Percentiles rank a stretch among this genome's conserved stretches.
Conservation (phyloP, 2,329 filamentous ascomycete species). For the Ustulina deusta region DNA sequence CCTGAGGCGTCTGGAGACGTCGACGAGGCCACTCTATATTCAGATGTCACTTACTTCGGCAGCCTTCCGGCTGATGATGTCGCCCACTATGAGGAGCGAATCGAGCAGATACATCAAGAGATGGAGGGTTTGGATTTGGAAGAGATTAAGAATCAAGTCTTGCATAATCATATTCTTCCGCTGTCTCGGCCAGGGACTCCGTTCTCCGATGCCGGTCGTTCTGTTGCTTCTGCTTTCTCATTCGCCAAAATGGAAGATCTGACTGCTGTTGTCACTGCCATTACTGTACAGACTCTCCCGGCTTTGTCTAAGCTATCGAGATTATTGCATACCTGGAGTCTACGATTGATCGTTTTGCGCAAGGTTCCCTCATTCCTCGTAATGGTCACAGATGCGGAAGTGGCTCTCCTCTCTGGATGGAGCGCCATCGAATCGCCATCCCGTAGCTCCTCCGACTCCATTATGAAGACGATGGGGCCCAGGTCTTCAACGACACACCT, state of each 20-base stretch:
- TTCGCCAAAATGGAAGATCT: slow-evolving; percentile 87
- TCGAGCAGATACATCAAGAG: slow-evolving; percentile 78
- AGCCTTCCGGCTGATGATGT: slow-evolving; percentile 76
- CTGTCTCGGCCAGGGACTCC: slow-evolving; percentile 65
- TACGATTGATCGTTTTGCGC: slow-evolving; percentile 79
- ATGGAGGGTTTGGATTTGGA: slow-evolving; percentile 81
- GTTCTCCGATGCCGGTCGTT: slow-evolving; percentile 59
- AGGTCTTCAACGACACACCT: slow-evolving; percentile 48
- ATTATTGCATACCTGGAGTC: slow-evolving; percentile 81
- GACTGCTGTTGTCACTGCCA: slow-evolving; percentile 89
- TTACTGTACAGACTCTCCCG: slow-evolving; percentile 88
- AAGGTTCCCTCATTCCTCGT: slow-evolving; percentile 77
- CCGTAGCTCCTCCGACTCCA: slow-evolving; percentile 30
- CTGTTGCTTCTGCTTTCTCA: slow-evolving; percentile 57
- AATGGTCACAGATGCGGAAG: slow-evolving; percentile 74
- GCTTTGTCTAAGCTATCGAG: slow-evolving; percentile 79
- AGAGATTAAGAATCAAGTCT: slow-evolving; percentile 88
- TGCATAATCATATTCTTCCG: slow-evolving; percentile 80
- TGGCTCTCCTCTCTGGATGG: slow-evolving; percentile 75
- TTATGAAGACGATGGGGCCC: slow-evolving; percentile 17
- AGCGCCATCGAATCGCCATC: slow-evolving; percentile 62
- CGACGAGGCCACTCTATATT: slow-evolving; percentile 47
- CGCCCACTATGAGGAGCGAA: slow-evolving; percentile 74
- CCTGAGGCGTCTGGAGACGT: slow-evolving; percentile 40
- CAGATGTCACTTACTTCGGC: slow-evolving; percentile 69